Evolutionary conservation across 2,329 filamentous ascomycete species (phyloP), one percentile per base, ranked within the genome.

Genomic region (Ophiostoma piceae): DNA sequence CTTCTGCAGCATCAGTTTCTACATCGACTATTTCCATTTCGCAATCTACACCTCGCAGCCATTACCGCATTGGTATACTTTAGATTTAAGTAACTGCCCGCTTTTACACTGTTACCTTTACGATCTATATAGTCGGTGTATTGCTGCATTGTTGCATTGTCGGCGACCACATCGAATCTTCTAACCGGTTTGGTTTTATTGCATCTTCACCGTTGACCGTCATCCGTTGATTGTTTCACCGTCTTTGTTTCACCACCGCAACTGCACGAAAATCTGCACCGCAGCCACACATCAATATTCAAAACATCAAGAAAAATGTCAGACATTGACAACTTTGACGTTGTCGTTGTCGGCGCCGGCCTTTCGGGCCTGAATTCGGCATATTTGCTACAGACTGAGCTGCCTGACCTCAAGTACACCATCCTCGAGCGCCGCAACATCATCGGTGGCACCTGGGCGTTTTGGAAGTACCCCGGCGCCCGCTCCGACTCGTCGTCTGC

Each of bases 381-480:
- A 3, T 91, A 93, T 75, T 84, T 88, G 43, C 75, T 92, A 2
- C 84, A 87, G 73, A 81, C 82, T 0, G 77, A 83, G 70, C 79
- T 88, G 6, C 90, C 90, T 0, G 78, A 84, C 70, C 76, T 77
- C 62, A 82, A 79, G 47, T 92, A 88, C 75, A 82, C 84, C 64
- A 85, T 94, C 66, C 84, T 94, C 62, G 91, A 94, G 77, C 84
- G 83, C 3, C 86, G 90, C 69, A 79, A 84, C 70, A 81, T 84
- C 60, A 81, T 93, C 9, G 91, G 91, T 14, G 91, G 91, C 37
- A 94, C 91, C 16, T 94, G 91, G 91, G 86, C 86, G 74, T 85
- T 92, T 69, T 94, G 92, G 82, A 87, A 85, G 64, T 94, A 92
- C 75, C 91, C 90, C 0, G 89, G 91, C 51, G 86, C 93, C 71